Evolutionary conservation across 1,284 basidiomycete genomes (phyloP), one percentile per base, ranked within the genome.

Genomic region (Taiwanofungus camphoratus): DNA sequence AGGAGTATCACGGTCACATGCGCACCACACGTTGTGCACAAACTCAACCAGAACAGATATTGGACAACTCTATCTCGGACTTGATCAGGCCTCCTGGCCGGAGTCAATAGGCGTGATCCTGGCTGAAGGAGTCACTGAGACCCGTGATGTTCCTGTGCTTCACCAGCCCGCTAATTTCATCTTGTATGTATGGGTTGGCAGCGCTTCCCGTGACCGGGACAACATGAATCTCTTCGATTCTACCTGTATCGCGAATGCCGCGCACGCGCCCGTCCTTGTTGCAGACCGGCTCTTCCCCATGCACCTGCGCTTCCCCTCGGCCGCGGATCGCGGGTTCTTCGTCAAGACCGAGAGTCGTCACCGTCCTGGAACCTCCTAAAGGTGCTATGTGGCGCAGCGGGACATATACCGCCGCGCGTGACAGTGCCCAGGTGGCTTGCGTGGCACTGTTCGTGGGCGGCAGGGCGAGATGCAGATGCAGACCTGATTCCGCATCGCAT

Each of bases 161-260:
- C n/a, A n/a, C n/a, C n/a, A n/a, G n/a, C n/a, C n/a, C n/a, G n/a
- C n/a, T n/a, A n/a, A n/a, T n/a, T n/a, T n/a, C n/a, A n/a, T n/a
- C n/a, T n/a, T n/a, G n/a, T n/a, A n/a, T n/a, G n/a, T n/a, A n/a
- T n/a, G n/a, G n/a, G n/a, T n/a, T n/a, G n/a, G n/a, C n/a, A n/a
- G n/a, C n/a, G n/a, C n/a, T n/a, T n/a, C n/a, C n/a, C n/a, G n/a
- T n/a, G n/a, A n/a, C n/a, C n/a, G 82, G 20, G 54, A 69, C 57
- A 84, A 84, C 64, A 57, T 59, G 39, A 84, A 84, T 59, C 62
- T 84, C 30, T 78, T 76, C 48, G 82, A 86, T 63, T 80, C 74
- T 71, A 84, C 81, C 5, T 83, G 82, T 56, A 78, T 84, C 45
- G 74, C 69, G 51, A 86, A 86, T 56, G 77, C 82, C 41, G 80